Evolutionary conservation across 495 filamentous ascomycete genomes (phyloP).

Genomic region (Penicillium arizonense): DNA sequence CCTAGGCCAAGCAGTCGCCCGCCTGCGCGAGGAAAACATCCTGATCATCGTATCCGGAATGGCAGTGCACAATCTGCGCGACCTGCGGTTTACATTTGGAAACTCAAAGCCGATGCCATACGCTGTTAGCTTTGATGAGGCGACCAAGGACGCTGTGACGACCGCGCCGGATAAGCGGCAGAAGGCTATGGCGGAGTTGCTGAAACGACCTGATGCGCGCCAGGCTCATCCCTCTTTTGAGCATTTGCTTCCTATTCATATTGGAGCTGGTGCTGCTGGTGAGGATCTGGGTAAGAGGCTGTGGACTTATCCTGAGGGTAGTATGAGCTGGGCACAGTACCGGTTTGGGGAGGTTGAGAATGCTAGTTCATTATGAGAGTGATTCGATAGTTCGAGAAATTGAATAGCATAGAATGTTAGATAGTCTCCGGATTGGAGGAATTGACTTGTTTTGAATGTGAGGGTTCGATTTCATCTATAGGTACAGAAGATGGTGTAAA

Average conservation of each 20-base stretch:
- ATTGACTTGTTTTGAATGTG: slow-evolving; percentile 7
- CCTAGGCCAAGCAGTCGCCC: slow-evolving; percentile 65
- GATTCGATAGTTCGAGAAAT: background rate
- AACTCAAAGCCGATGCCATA: slow-evolving; percentile 59
- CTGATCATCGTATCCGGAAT: slow-evolving; percentile 79
- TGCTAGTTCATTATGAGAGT: slow-evolving; percentile 17
- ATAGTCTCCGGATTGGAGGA: background rate
- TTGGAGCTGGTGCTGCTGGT: slow-evolving; percentile 69
- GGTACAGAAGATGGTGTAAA: slow-evolving; percentile 35
- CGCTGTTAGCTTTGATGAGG: slow-evolving; percentile 72
- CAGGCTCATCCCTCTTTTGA: slow-evolving; percentile 79
- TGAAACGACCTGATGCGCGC: slow-evolving; percentile 64
- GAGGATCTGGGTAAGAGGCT: slow-evolving; percentile 59
- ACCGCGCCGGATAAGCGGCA: slow-evolving; percentile 53
- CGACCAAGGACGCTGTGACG: slow-evolving; percentile 67
- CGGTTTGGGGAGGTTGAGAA: slow-evolving; percentile 62
- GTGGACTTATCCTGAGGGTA: slow-evolving; percentile 66
- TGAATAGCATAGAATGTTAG: background rate
- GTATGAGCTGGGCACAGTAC: slow-evolving; percentile 74
- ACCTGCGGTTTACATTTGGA: slow-evolving; percentile 49
- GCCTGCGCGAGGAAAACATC: slow-evolving; percentile 69
- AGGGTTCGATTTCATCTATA: slow-evolving; percentile 43
- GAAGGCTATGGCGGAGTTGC: slow-evolving; percentile 56
- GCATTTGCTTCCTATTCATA: slow-evolving; percentile 75
- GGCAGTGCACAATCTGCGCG: slow-evolving; percentile 83